Base-by-base conservation (phyloP, 257 asterid genomes). In the Petrea volubilis region DNA sequence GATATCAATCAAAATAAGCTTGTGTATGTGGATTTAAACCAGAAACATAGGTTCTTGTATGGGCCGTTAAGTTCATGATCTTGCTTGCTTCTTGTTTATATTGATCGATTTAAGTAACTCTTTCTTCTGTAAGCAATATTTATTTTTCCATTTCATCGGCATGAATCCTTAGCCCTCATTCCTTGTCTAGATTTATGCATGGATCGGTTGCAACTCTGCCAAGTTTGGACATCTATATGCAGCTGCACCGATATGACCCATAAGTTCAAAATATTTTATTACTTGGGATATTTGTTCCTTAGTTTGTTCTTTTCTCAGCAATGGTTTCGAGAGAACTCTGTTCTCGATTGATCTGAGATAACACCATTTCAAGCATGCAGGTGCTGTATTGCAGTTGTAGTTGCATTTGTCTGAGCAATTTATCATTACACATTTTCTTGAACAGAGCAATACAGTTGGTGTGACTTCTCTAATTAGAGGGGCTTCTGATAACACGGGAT, bases 201-300 rank as follows among this genome's bases (percentile, higher is more conserved):
- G 99, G 98, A 79, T 95, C 33, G 96, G 99, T 71, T 91, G 90
- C 82, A 89, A 84, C 71, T 89, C 99, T 67, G 70, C 96, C 36
- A 91, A 89, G 75, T 79, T 95, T 53, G 99, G 99, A 49, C 85
- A 95, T 87, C 80, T 95, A 33, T 88, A 88, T 77, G 98, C 98
- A 1, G 98, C 98, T 74, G 90, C 90, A 17, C 87, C 93, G 50
- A 84, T 88, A 14, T 80, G 93, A 44, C 92, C 97, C 20, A 98
- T 92, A 82, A 87, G 96, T 77, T 82, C 25, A 51, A 40, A 17
- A 13, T 60, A 3, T 59, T 21, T 40, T 75, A 18, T 41, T n/a
- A n/a, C n/a, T n/a, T n/a, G n/a, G n/a, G n/a, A n/a, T n/a, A n/a
- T n/a, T n/a, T 64, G 68, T 65, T 43, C 36, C 24, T 12, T 33